Conservation (phyloP, 148 eudicot species). For the Vaccinium vitisidaea region DNA sequence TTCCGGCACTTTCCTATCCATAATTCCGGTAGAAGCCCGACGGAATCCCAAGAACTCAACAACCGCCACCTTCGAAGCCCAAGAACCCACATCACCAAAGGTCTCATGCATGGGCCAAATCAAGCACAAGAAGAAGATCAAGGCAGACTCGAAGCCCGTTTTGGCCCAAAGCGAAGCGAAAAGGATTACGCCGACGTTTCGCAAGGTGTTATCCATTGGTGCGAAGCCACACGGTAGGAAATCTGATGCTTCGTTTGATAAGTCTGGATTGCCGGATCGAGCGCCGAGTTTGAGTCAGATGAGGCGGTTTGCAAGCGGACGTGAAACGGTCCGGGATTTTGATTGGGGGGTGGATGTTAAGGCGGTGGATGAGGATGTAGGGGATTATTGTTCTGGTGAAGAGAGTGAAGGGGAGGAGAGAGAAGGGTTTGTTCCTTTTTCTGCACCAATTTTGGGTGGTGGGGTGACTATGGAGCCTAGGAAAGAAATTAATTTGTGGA, state of each 20-base stretch:
- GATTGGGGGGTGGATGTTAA: conserved; percentile 75
- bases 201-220: conserved; percentile 8
- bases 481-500: conserved; percentile 87
- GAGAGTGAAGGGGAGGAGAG: conserved; percentile 42
- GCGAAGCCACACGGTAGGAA: conserved; percentile 11
- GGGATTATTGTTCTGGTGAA: conserved; percentile 43
- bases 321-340: conserved; percentile 46
- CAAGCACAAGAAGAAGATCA: conserved; percentile 51
- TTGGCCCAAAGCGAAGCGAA: not conserved
- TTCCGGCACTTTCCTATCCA: conserved; percentile 49
- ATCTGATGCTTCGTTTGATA: not conserved
- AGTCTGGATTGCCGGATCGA: conserved; percentile 8
- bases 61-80: not conserved
- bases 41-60: conserved; percentile 26
- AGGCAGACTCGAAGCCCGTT: conserved; percentile 15
- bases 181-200: not conserved
- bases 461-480: conserved; percentile 37
- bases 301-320: conserved; percentile 73
- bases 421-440: conserved; percentile 49
- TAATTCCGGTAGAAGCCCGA: conserved; percentile 65
- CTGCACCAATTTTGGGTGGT: conserved; percentile 48
- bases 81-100: conserved; percentile 85
- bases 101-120: conserved; percentile 93
- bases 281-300: conserved; percentile 56
- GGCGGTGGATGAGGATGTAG: conserved; percentile 24